Evolutionary conservation across 768 basidiomycete species (phyloP), one percentile per base, ranked within the genome.

Genomic region (Psilocybe tampanensis): DNA sequence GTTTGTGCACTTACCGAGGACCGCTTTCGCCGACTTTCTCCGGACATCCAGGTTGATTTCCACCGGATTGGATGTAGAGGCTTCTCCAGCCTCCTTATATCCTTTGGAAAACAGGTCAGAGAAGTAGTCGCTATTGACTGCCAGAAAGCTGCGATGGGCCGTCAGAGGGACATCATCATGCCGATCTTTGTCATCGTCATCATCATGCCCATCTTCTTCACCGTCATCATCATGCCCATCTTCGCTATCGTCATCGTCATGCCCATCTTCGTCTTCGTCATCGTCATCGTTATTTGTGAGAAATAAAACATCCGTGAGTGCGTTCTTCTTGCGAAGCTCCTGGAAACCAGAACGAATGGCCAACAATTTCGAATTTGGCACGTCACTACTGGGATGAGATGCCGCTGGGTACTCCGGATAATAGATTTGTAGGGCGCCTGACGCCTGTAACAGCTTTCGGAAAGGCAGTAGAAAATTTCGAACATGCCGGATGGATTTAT

Each of bases 81-180:
- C 65, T 5, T 57, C 32, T 15, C 57, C 42, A 0, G 60, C 54
- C 52, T 72, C 74, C 22, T 47, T 41, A 47, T 67, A 70, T 5
- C 51, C 60, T 19, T 61, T 69, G 13, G 61, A 66, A 54, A 78
- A 74, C 17, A 61, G 49, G 45, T 68, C 60, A 15, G 58, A 52
- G 59, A 79, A 76, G 56, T 72, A 63, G 13, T 66, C 61, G 59
- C 70, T 72, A 32, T 60, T 68, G 3, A 72, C 73, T 15, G 72
- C 71, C 32, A 82, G 63, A 54, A 77, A 76, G 2, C 67, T 55
- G 4, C 76, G 73, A 60, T 81, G 80, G 1, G 75, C 79, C 3
- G 66, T 64, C n/a, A 78, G 64, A n/a, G n/a, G n/a, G n/a, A n/a
- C n/a, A n/a, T n/a, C n/a, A n/a, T n/a, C n/a, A n/a, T n/a, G n/a